phyloP scores from a whole-genome alignment of 768 basidiomycete species.

The Boletus pseudo-olivaceus region DNA sequence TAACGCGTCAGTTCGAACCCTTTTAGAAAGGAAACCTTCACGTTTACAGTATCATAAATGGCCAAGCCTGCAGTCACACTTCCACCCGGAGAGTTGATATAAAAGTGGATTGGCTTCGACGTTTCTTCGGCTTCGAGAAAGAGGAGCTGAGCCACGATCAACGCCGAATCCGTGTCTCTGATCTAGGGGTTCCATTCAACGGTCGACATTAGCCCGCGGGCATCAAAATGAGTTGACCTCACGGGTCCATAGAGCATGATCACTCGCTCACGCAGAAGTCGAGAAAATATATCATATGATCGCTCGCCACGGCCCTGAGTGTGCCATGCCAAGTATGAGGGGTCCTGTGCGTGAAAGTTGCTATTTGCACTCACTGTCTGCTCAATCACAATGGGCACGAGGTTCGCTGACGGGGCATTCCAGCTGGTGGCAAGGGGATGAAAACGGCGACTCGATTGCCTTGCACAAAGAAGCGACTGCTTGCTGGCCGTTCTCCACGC shows the following conservation, averaged over 20 bases:
- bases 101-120: constrained; percentile 90
- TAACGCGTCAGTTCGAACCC: constrained; percentile 17
- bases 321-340: constrained; percentile 15
- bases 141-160: constrained; percentile 87
- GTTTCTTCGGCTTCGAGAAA: constrained; percentile 97
- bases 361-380: constrained; percentile 62
- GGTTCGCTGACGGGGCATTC: constrained; percentile 48
- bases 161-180: constrained; percentile 81
- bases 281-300: constrained; percentile 95
- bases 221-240: constrained; percentile 29
- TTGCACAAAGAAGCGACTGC: constrained; percentile 10
- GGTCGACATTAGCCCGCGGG: constrained; percentile 10
- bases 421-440: constrained; percentile 52
- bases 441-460: constrained; percentile 39
- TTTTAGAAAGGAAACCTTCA: constrained; percentile 1
- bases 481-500: constrained; percentile 24
- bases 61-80: constrained; percentile 94
- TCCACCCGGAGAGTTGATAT: constrained; percentile 96
- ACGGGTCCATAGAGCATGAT: constrained; percentile 95
- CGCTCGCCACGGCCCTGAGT: constrained; percentile 77
- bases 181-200: constrained; percentile 50
- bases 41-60: constrained; percentile 91
- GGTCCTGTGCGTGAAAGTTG: constrained; percentile 5
- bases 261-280: constrained; percentile 87
- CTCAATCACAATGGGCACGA: constrained; percentile 92